Conservation (phyloP, 2,329 filamentous ascomycete genomes). For the Colletotrichum neosansevieriae region DNA sequence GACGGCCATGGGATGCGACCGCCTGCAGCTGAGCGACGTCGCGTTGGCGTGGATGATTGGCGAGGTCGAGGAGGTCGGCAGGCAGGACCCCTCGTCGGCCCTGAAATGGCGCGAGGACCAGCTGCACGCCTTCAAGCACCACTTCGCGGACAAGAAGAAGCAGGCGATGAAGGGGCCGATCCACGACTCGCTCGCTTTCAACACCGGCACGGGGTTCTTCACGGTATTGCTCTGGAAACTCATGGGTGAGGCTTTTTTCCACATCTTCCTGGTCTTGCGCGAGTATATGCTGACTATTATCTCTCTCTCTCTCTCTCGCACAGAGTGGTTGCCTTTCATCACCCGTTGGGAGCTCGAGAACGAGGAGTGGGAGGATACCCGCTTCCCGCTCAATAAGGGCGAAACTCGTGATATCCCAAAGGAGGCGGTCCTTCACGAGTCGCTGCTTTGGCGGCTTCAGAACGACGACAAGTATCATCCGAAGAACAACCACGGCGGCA, state of each 20-base stretch:
- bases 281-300: not conserved
- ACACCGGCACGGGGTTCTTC: constrained; percentile 52
- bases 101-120: constrained; percentile 52
- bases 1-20: constrained; percentile 48
- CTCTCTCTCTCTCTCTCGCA: too few species aligned
- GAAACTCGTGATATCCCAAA: constrained; percentile 53
- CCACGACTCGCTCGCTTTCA: constrained; percentile 55
- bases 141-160: constrained; percentile 46
- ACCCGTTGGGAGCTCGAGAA: constrained; percentile 55
- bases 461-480: constrained; percentile 48
- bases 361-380: constrained; percentile 49
- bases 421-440: constrained; percentile 55
- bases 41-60: constrained; percentile 66
- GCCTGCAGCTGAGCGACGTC: constrained; percentile 61
- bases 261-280: too few species aligned
- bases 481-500: constrained; percentile 50
- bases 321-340: constrained; percentile 55
- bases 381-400: constrained; percentile 54
- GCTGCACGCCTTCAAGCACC: constrained; percentile 46
- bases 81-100: constrained; percentile 46
- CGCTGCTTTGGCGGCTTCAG: constrained; percentile 50
- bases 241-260: constrained; percentile 51
- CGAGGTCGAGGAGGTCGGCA: constrained; percentile 56
- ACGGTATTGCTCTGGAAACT: constrained; percentile 57
- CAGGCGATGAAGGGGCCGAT: constrained; percentile 50